A percentile compares a stretch with the other conserved stretches of the same genome.
phyloP scores from a whole-genome alignment of 2,329 filamentous ascomycete species.

The Fusarium odoratissimum region DNA sequence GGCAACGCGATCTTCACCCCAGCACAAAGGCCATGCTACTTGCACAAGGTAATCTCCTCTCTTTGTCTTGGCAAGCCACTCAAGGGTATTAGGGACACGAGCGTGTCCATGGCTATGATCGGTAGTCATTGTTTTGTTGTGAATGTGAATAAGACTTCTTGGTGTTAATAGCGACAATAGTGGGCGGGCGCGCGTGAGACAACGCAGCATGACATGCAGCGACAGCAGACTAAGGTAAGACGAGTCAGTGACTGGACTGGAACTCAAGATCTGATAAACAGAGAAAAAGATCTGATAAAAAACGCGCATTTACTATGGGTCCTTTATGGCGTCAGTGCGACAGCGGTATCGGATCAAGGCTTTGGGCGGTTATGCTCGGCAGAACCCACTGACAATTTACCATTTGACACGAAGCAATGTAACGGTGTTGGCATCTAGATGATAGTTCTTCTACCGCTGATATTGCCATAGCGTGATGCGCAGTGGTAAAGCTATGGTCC shows the following conservation, averaged over 20 bases:
- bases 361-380: slow-evolving; percentile 25
- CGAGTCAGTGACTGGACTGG: slow-evolving; percentile 15
- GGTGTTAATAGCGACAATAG: background rate
- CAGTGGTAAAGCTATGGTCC: background rate
- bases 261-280: slow-evolving; percentile 33
- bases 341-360: slow-evolving; percentile 31
- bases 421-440: background rate
- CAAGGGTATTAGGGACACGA: slow-evolving; percentile 44
- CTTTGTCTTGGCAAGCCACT: slow-evolving; percentile 41
- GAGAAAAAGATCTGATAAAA: slow-evolving; percentile 31
- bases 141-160: background rate
- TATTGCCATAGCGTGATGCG: background rate
- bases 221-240: slow-evolving; percentile 8
- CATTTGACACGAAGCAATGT: background rate
- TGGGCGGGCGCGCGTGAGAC: slow-evolving; percentile 22
- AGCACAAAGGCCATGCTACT: slow-evolving; percentile 47
- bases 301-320: slow-evolving; percentile 34
- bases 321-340: slow-evolving; percentile 13
- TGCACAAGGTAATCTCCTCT: slow-evolving; percentile 49
- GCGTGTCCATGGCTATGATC: slow-evolving; percentile 32
- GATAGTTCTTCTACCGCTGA: background rate
- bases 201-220: slow-evolving; percentile 30
- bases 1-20: slow-evolving; percentile 42
- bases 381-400: background rate
- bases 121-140: slow-evolving; percentile 8